Base-by-base conservation (phyloP, 2,329 filamentous ascomycete genomes). In the Epichloe aotearoae region DNA sequence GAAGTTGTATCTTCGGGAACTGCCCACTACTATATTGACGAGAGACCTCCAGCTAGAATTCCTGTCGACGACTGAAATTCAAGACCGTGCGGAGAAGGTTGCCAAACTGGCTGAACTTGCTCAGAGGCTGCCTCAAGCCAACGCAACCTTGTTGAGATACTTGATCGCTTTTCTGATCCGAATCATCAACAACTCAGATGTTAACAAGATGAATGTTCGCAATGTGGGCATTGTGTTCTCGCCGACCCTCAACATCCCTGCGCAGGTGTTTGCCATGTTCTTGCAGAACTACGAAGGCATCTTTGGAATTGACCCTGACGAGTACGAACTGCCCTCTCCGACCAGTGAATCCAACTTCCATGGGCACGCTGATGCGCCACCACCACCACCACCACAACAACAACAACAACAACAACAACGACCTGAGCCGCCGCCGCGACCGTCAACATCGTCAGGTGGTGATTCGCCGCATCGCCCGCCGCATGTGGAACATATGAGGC, bases 221-320 rank as follows among this genome's bases (percentile, higher is more conserved):
- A 98, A 98, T 62, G 88, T 98, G 50, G 91, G 93, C 56, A 97
- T 98, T 59, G 91, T 98, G 51, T 98, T 98, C 66, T 95, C 93
- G 15, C 93, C 93, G 0, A 97, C 93, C 0, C 76, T 98, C 50
- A 97, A 97, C 65, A 95, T 98, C 42, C 91, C 93, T 0, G 89
- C 89, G 0, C 90, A 91, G 0, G 84, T 98, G 11, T 96, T 98
- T 64, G 89, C 90, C 3, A 78, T 94, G 66, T 93, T 98, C 66
- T 75, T 98, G 52, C 90, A 93, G 56, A 90, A 97, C 61, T 96
- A 88, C 62, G 78, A 86, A 55, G 79, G 77, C 41, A 91, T 98
- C 46, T 98, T 97, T 62, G 84, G 85, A 19, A 75, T 83, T 44
- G 73, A 80, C 17, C 77, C 85, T 0, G 80, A 84, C 57, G 74